These are phyloP conservation scores for Malassezia psittaci DNA, from an alignment of 1,284 basidiomycete genomes.

Conservation along the genomic window DNA sequence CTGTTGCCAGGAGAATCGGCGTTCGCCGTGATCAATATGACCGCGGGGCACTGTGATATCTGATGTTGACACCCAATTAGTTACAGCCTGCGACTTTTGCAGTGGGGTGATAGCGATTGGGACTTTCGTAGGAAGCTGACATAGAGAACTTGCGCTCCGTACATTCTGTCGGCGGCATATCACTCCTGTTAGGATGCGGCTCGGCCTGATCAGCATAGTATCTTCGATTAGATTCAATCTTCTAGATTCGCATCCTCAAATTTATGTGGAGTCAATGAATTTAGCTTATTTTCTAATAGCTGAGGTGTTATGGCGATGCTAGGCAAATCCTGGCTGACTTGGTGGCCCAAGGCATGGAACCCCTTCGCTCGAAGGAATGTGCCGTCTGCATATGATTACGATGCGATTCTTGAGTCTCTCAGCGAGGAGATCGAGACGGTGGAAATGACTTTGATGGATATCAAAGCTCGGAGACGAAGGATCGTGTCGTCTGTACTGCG, in stretches of 20 bases:
- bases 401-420: slow-evolving; percentile 51
- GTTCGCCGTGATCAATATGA: slow-evolving; percentile 24
- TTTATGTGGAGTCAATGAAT: background rate
- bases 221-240: no score
- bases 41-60: background rate
- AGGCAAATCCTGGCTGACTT: slow-evolving; percentile 2
- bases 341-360: slow-evolving; percentile 18
- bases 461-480: slow-evolving; percentile 72
- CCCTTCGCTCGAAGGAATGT: slow-evolving; percentile 4
- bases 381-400: slow-evolving; percentile 50
- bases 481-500: slow-evolving; percentile 69
- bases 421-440: slow-evolving; percentile 51
- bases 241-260: no score
- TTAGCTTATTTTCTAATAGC: background rate
- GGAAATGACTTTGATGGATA: slow-evolving; percentile 72
- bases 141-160: background rate
- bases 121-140: background rate
- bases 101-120: background rate
- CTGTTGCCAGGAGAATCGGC: slow-evolving; percentile 42
- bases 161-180: no score
- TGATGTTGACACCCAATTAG: background rate
- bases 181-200: no score
- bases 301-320: background rate
- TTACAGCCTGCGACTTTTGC: background rate
- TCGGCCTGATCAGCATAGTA: no score